A percentile compares a stretch with the other conserved stretches of the same genome.
phyloP scores from a whole-genome alignment of 176 grass and related monocot species.

The Oryza coarctata region DNA sequence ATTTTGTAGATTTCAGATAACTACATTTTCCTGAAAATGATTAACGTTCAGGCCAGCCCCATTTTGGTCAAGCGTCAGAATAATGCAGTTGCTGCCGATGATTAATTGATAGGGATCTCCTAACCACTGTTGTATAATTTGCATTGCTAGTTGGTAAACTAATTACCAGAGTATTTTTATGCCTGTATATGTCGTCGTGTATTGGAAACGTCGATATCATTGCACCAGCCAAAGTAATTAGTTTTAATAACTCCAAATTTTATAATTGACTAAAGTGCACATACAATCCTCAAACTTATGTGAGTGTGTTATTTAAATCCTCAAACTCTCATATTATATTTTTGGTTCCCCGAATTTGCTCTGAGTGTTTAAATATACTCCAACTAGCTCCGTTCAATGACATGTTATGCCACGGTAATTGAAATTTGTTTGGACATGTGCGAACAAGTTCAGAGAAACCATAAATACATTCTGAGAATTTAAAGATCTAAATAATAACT shows the following conservation, averaged over 20 bases:
- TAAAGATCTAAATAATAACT: no score
- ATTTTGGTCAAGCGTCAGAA: conserved; percentile 19
- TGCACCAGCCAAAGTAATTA: not conserved
- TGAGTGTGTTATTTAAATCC: no score
- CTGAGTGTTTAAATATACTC: no score
- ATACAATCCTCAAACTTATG: no score
- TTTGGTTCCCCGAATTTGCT: no score
- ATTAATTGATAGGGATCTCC: conserved; percentile 40
- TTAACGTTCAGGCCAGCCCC: not conserved
- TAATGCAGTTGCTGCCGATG: conserved; percentile 33
- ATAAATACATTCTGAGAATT: no score
- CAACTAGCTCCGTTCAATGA: no score
- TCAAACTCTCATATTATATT: no score
- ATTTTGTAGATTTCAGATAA: not conserved
- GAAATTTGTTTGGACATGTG: no score
- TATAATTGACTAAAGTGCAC: no score
- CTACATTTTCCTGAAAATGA: not conserved
- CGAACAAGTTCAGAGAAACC: no score
- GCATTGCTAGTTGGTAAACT: conserved; percentile 45
- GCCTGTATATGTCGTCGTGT: not conserved
- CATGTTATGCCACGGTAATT: no score
- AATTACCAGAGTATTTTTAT: conserved; percentile 9
- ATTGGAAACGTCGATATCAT: conserved; percentile 14
- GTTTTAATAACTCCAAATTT: not conserved
- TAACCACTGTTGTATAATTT: conserved; percentile 47